A percentile compares a stretch with the other conserved stretches of the same genome.
phyloP scores from a whole-genome alignment of 192 early-diverging fungal species.

The Mortierella alpina region DNA sequence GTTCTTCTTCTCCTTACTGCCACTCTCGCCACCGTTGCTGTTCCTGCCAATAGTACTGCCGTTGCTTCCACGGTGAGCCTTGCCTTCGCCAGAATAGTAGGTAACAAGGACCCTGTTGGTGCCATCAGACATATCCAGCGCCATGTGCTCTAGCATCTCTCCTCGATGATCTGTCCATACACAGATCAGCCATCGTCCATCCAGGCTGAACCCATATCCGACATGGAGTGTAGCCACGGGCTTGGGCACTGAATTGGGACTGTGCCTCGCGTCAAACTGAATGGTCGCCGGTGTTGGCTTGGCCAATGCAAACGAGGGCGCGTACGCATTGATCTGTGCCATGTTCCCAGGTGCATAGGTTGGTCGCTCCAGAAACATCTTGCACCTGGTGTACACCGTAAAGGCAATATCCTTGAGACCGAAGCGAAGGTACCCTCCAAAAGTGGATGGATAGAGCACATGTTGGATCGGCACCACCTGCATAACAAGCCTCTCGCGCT shows the following conservation, averaged over 20 bases:
- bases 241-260: conserved; percentile 51
- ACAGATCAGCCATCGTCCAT: conserved; percentile 60
- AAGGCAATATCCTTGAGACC: conserved; percentile 66
- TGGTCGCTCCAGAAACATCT: conserved; percentile 52
- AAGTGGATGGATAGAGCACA: conserved; percentile 56
- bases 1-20: not conserved
- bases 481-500: conserved; percentile 54
- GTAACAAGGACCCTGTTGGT: not conserved
- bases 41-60: too few relatives aligned
- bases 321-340: conserved; percentile 55
- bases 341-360: conserved; percentile 22
- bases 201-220: conserved; percentile 61
- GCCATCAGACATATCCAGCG: conserved; percentile 31
- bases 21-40: not conserved
- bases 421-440: conserved; percentile 62
- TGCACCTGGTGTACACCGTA: conserved; percentile 63
- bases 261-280: conserved; percentile 48
- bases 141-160: conserved; percentile 59
- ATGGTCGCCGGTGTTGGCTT: conserved; percentile 54
- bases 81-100: not conserved
- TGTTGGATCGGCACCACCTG: conserved; percentile 65
- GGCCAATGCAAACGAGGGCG: conserved; percentile 60
- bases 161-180: conserved; percentile 67
- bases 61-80: too few relatives aligned
- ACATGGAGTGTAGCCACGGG: conserved; percentile 58